phyloP scores from a whole-genome alignment of 352 stramenopile species.

The Pythium aristosporum region DNA sequence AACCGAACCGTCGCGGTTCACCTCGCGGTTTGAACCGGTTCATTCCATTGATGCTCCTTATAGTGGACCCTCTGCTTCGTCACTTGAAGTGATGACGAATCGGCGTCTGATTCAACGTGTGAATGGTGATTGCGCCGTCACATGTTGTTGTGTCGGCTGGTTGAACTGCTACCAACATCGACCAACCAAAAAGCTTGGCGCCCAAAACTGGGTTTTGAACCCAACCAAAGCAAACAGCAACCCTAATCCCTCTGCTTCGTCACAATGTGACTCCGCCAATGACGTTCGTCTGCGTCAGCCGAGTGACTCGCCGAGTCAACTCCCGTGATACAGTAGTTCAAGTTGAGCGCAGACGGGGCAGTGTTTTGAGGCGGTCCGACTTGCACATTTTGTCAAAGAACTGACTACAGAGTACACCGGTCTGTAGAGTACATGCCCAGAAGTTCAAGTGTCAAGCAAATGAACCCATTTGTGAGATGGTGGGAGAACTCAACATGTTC shows the following conservation, averaged over 20 bases:
- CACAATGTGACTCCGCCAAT: constrained; percentile 13
- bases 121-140: too few species aligned
- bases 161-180: too few species aligned
- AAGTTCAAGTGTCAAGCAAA: constrained; percentile 15
- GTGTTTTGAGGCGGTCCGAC: constrained; percentile 4
- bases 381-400: constrained; percentile 1
- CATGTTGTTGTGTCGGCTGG: too few species aligned
- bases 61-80: neutral
- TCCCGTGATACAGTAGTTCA: too few species aligned
- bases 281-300: constrained; percentile 2
- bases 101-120: too few species aligned
- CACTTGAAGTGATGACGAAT: neutral
- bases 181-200: too few species aligned
- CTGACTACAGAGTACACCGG: neutral
- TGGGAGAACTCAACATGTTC: neutral
- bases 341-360: neutral
- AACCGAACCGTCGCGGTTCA: constrained; percentile 11
- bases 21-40: neutral
- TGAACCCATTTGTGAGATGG: constrained; percentile 17
- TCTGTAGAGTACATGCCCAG: neutral
- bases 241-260: constrained; percentile 23
- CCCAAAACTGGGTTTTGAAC: neutral
- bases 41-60: neutral
- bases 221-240: constrained; percentile 14
- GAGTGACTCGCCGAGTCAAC: constrained; percentile 7